Evolutionary conservation across 768 basidiomycete genomes (phyloP), one percentile per base, ranked within the genome.

Genomic region (Podaxis sp.): DNA sequence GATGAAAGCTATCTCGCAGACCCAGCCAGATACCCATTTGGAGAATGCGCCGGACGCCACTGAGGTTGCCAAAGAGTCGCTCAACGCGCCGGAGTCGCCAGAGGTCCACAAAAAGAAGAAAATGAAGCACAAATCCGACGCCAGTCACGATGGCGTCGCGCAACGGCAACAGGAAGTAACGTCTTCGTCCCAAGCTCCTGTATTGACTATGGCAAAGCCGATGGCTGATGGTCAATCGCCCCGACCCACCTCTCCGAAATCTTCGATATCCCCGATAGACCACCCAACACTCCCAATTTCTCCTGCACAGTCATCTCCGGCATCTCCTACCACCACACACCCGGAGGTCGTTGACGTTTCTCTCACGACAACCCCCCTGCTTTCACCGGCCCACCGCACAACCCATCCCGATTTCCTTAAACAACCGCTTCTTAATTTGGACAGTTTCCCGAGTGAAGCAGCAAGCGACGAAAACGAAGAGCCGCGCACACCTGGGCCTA

Each of bases 341-440:
- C 27, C 47, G 47, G 57, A 57, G 19, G 13, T 37, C 24, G 22
- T 56, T 19, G 64, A 61, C 24, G 24, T 53, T 29, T 56, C 58
- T 49, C 59, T 58, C 17, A 64, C 61, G 40, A 22, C 64, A 8
- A 63, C 61, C 6, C 69, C 70, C 62, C 67, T 72, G 12, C 52
- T 41, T 12, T 29, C 59, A 38, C 52, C 51, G 36, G 52, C n/a
- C 11, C 53, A 49, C 24, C 37, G 19, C 22, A 51, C 36, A 37
- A 11, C 22, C 36, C 24, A 27, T 15, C 51, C 65, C 25, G 67
- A 65, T 2, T 61, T 76, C 25, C 61, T 75, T 22, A 75, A 76
- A 55, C 62, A 75, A 2, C 82, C 85, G 13, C 64, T 89, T 19
- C 73, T 90, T 27, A 89, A 89, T 67, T 76, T 89, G 11, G 73